Base-by-base conservation (phyloP, 108 stramenopile species). In the Cyclotella atomus region DNA sequence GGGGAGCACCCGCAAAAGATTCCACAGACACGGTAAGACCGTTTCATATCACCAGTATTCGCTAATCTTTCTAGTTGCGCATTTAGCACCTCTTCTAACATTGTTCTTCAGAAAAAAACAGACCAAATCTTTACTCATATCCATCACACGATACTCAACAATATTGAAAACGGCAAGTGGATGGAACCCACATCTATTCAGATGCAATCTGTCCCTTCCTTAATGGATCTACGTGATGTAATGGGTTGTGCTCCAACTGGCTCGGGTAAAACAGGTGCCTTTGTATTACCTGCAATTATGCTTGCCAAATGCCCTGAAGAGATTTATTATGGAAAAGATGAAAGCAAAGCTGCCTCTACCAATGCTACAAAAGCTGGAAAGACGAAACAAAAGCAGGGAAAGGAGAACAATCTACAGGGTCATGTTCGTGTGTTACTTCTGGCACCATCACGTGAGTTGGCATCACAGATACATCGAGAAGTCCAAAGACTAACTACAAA, bases 371-470 rank as follows among this genome's bases (percentile, higher is more conserved):
- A 73, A 67, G 75, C 79, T 67, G 70, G 68, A 33, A 59, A 68
- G 41, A 45, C 33, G 54, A 89, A 71, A 84, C 24, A 81, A 69
- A 65, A 70, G 41, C 27, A 55, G 19, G 35, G 15, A 28, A 72
- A 20, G 12, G 29, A 25, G 7, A 25, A 14, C 19, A 66, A 69
- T 59, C 62, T 59, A 34, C 54, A 86, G 49, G 91, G 91, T 33
- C 76, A 89, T 49, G 88, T 84, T 77, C 89, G 88, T 64, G 72
- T 89, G 34, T 79, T 93, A 33, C 71, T 99, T 16, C 71, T 99
- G 41, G 96, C 97, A 28, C 98, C 98, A 7, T 94, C 97, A 7
- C 81, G 98, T 8, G 98, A 99, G 81, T 82, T 99, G 54, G 96
- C 97, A 14, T 67, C 91, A 15, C 99, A 99, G 73, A 79, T 99